Evolutionary conservation across 192 early-diverging fungal genomes (phyloP).

Genomic region (Ambispora gerdemannii): DNA sequence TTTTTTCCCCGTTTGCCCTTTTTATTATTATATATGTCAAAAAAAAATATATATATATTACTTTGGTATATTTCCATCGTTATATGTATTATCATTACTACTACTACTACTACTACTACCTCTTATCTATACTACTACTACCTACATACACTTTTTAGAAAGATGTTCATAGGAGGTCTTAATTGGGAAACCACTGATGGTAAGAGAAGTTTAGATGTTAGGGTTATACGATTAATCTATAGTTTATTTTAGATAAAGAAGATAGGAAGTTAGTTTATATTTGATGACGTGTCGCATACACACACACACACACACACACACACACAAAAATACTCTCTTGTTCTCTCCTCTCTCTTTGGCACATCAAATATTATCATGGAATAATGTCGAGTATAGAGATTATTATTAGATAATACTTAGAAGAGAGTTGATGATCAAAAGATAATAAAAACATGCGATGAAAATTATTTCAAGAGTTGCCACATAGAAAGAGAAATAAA

Average conservation of each 20-base stretch:
- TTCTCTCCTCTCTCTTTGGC: conserved; percentile 13
- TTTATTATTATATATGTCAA: conserved; percentile 8
- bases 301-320: no score
- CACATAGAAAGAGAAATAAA: no score
- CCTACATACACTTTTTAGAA: conserved; percentile 47
- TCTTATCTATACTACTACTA: conserved; percentile 15
- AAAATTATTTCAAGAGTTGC: no score
- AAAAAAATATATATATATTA: background rate
- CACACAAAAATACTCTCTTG: background rate
- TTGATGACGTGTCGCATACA: conserved; percentile 23
- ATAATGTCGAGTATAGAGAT: no score
- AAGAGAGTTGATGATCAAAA: no score
- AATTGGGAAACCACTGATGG: conserved; percentile 84
- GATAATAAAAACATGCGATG: no score
- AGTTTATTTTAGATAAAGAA: conserved; percentile 14
- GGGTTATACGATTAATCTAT: background rate
- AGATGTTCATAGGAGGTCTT: conserved; percentile 78
- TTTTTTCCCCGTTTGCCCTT: conserved; percentile 15
- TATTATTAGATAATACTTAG: no score
- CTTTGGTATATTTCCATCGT: conserved; percentile 11
- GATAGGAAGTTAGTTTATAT: no score
- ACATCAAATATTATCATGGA: background rate
- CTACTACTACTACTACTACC: conserved; percentile 1
- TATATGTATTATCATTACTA: conserved; percentile 17
- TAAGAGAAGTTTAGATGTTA: conserved; percentile 46